Percentiles rank a stretch among this genome's conserved stretches.
Evolutionary conservation across 768 basidiomycete genomes (phyloP).

Genomic region (Mycena belliarum): DNA sequence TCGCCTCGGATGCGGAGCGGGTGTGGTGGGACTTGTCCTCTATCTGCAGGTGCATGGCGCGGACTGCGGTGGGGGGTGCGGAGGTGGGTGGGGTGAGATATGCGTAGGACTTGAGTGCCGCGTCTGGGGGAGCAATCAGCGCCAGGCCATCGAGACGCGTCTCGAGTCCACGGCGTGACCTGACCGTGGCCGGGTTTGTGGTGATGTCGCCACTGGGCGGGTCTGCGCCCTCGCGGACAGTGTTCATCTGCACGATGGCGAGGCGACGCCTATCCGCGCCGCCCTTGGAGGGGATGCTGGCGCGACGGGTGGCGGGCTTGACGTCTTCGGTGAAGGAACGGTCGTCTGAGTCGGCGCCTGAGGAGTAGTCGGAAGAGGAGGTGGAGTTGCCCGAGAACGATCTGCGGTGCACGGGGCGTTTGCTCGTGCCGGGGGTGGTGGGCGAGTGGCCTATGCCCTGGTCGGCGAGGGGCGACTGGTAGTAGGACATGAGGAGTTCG

Average conservation of each 20-base stretch:
- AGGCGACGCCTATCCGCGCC: conserved; percentile 65
- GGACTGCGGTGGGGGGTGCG: conserved; percentile 53
- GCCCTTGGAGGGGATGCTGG: conserved; percentile 58
- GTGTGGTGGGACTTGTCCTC: conserved; percentile 39
- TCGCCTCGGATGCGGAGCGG: conserved; percentile 52
- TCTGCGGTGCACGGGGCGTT: conserved; percentile 1
- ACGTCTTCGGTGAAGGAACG: conserved; percentile 20
- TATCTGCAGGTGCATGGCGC: conserved; percentile 18
- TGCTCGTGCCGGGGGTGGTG: not conserved
- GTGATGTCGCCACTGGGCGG: not conserved
- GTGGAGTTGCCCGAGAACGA: conserved; percentile 34
- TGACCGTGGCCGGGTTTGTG: conserved; percentile 32
- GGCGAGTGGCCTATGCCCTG: conserved; percentile 29
- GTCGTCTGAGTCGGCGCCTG: conserved; percentile 40
- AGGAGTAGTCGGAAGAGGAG: conserved; percentile 51
- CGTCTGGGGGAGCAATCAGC: conserved; percentile 74
- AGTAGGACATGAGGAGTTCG: conserved; percentile 52
- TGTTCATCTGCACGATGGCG: conserved; percentile 65
- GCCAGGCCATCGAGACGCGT: conserved; percentile 53
- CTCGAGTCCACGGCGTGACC: conserved; percentile 41
- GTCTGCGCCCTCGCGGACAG: conserved; percentile 30
- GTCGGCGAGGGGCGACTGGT: conserved; percentile 55
- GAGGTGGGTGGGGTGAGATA: conserved; percentile 54
- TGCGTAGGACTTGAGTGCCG: conserved; percentile 52
- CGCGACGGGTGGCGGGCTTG: conserved; percentile 38